Evolutionary conservation across 345 rosid genomes (phyloP).

Genomic region (Clausena lansium): DNA sequence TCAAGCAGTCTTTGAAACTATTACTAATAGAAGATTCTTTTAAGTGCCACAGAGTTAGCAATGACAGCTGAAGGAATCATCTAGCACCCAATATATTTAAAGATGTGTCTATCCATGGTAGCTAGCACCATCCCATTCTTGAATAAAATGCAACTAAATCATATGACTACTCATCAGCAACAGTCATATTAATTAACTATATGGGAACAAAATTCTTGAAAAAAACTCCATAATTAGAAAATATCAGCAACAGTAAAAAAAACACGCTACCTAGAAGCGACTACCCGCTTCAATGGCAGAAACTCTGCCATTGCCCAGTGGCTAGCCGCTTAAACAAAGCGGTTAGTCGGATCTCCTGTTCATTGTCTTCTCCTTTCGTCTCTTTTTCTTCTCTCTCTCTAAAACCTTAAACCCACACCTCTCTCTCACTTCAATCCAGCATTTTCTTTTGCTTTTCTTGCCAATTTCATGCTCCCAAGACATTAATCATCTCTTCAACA

Average conservation of each 20-base stretch:
- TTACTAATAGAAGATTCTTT: neutral
- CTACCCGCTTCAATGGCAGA: too few species aligned
- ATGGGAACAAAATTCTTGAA: neutral
- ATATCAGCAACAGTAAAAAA: neutral
- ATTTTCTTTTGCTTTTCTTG: too few species aligned
- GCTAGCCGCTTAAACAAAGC: too few species aligned
- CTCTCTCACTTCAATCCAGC: too few species aligned
- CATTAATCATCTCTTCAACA: too few species aligned
- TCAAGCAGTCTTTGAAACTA: neutral
- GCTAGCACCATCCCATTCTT: neutral
- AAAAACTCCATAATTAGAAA: neutral
- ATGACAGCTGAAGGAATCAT: neutral
- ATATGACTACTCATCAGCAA: neutral
- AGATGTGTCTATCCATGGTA: neutral
- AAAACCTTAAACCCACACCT: too few species aligned
- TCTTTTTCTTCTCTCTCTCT: too few species aligned
- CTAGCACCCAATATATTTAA: neutral
- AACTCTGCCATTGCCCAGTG: too few species aligned
- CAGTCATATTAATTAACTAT: neutral
- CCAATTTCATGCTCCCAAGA: too few species aligned
- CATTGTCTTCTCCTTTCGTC: too few species aligned
- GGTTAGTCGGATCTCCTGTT: too few species aligned
- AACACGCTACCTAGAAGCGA: too few species aligned
- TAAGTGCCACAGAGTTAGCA: neutral
- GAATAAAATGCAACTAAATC: neutral